A percentile compares a stretch with the other conserved stretches of the same genome.
These are phyloP conservation scores for Tephrocybe sp. DNA, from an alignment of 768 basidiomycete genomes.

Conservation along the genomic window DNA sequence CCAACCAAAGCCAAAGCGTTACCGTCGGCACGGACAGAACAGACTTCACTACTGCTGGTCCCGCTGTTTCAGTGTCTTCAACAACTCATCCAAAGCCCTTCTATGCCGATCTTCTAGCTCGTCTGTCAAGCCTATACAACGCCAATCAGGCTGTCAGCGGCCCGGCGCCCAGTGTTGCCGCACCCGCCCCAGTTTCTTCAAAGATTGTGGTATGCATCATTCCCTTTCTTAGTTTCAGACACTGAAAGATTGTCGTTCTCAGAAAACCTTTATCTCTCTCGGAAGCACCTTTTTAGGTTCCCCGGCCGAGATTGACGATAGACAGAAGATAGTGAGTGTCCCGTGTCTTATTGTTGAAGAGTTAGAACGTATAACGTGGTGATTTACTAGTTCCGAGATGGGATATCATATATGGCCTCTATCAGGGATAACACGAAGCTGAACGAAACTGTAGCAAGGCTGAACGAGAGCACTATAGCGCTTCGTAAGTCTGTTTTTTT, in stretches of 20 bases:
- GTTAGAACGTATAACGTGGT: no score
- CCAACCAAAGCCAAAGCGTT: neutral
- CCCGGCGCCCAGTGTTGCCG: neutral
- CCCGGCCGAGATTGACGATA: conserved; percentile 8
- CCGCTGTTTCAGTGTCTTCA: neutral
- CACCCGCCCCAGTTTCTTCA: conserved; percentile 1
- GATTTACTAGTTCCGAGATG: conserved; percentile 8
- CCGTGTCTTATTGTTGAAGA: no score
- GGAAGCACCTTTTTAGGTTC: conserved; percentile 3
- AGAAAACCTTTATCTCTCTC: conserved; percentile 8
- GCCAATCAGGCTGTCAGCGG: neutral
- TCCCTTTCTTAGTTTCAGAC: neutral
- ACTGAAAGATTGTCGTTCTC: neutral
- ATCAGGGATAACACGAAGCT: conserved; percentile 12
- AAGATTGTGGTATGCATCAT: conserved; percentile 9
- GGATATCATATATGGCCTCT: conserved; percentile 9
- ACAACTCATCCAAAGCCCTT: neutral
- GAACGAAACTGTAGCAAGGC: no score
- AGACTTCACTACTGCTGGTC: neutral
- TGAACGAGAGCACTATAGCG: conserved; percentile 13
- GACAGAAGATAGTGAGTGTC: conserved; percentile 8
- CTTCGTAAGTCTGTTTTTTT: conserved; percentile 10
- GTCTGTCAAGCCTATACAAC: neutral
- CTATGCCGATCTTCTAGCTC: neutral
- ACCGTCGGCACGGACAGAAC: neutral